phyloP scores from a whole-genome alignment of 768 basidiomycete species.

The Glaciozyma martinii region DNA sequence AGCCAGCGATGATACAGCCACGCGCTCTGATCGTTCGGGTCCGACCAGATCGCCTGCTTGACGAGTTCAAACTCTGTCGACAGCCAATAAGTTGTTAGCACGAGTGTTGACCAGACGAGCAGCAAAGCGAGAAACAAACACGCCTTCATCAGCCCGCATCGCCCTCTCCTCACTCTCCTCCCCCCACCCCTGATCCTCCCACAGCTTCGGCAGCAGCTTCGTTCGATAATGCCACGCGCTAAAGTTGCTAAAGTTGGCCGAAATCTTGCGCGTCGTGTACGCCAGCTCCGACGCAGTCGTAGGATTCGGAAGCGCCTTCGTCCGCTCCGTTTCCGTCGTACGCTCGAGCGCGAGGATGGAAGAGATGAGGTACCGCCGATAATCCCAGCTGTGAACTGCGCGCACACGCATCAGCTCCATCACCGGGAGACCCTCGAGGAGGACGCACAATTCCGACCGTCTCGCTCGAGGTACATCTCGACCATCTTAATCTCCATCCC shows the following conservation, averaged over 20 bases:
- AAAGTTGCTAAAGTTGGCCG: slow-evolving; percentile 90
- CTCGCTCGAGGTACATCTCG: slow-evolving; percentile 84
- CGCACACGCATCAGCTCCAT: not conserved
- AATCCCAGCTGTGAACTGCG: slow-evolving; percentile 88
- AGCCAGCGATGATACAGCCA: slow-evolving; percentile 99
- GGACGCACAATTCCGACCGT: slow-evolving; percentile 79
- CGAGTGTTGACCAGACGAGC: not conserved
- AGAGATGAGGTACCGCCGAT: slow-evolving; percentile 73
- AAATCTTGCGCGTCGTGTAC: slow-evolving; percentile 84
- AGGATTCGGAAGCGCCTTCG: slow-evolving; percentile 39
- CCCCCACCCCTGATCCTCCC: slow-evolving; percentile 48
- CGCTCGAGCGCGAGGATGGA: slow-evolving; percentile 48
- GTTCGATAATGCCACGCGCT: slow-evolving; percentile 98
- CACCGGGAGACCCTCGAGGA: not conserved
- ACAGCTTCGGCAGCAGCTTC: slow-evolving; percentile 57
- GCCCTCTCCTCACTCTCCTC: slow-evolving; percentile 43
- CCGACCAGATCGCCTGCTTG: slow-evolving; percentile 88
- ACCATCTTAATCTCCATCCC: slow-evolving; percentile 73
- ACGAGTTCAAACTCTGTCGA: slow-evolving; percentile 82
- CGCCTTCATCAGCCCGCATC: slow-evolving; percentile 62
- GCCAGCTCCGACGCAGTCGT: slow-evolving; percentile 60
- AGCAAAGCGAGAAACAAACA: slow-evolving; percentile 24
- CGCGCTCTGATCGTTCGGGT: slow-evolving; percentile 89
- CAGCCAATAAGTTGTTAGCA: not conserved
- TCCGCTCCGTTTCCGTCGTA: not conserved